Base-by-base conservation (phyloP, 2,329 filamentous ascomycete genomes). In the Cladosporium sp. region DNA sequence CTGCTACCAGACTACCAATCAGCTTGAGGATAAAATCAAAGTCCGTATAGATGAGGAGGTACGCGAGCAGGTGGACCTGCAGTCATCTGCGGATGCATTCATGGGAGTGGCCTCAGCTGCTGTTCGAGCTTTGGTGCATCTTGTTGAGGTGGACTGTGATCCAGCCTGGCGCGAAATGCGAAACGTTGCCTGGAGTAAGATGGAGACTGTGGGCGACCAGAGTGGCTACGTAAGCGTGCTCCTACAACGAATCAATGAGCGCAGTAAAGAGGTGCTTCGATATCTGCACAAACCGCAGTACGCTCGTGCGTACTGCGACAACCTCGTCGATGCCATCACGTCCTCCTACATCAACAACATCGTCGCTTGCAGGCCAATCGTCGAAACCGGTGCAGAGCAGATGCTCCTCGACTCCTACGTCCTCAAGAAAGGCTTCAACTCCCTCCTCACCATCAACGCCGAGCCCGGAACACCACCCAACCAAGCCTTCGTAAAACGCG, bases 381-480 rank as follows among this genome's bases (percentile, higher is more conserved):
- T 91, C 4, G 94, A 97, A 74, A 90, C 91, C 56, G 94, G 92
- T 12, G 94, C 94, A 10, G 93, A 99, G 73, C 94, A 96, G 84
- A 97, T 99, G 91, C 81, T 97, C 19, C 84, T 99, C 4, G 94
- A 99, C 74, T 92, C 93, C 62, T 97, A 97, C 68, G 89, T 90
- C 8, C 78, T 96, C 20, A 92, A 90, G 58, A 91, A 93, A 68
- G 84, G 85, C 1, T 86, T 95, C 60, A 84, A 86, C 51, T 85
- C 84, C 56, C 78, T 96, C 4, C 78, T 91, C 60, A 86, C 82
- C 19, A 78, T 79, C 67, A 84, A 78, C 28, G 75, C 80, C 19
- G 79, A 84, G 40, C 70, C 82, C 10, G 79, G 66, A 70, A 85
- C 78, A 8, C 61, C 66, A 7, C 60, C 75, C 85, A 82, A 75